These are phyloP conservation scores for Starmerella bombi DNA, from an alignment of 805 yeast species.

Conservation along the genomic window DNA sequence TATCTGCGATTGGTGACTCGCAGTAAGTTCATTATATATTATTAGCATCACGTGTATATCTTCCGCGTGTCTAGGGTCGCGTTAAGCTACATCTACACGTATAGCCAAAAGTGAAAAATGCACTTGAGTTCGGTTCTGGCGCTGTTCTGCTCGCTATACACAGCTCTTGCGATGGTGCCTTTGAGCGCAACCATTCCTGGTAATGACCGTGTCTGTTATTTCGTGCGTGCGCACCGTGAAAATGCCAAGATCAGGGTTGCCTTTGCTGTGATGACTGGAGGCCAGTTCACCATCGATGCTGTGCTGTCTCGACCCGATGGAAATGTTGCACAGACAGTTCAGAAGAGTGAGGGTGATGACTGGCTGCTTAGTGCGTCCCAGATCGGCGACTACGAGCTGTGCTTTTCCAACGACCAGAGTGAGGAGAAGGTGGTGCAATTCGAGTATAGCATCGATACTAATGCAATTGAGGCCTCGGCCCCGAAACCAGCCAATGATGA, in stretches of 20 bases:
- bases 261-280: conserved; percentile 74
- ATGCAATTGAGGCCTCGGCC: conserved; percentile 43
- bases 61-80: not conserved
- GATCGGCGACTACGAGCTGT: conserved; percentile 74
- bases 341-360: conserved; percentile 66
- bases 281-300: conserved; percentile 70
- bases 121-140: conserved; percentile 1
- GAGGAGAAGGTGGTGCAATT: conserved; percentile 77
- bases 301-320: conserved; percentile 42
- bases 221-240: conserved; percentile 49
- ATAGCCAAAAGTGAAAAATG: not conserved
- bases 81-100: not conserved
- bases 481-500: conserved; percentile 32
- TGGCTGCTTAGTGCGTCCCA: conserved; percentile 52
- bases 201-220: conserved; percentile 58
- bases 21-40: too few species aligned
- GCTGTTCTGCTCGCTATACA: conserved; percentile 8
- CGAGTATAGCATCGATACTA: conserved; percentile 41
- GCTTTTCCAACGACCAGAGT: conserved; percentile 71
- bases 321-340: conserved; percentile 39
- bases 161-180: conserved; percentile 33
- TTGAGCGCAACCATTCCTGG: conserved; percentile 66
- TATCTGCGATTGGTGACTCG: too few species aligned
- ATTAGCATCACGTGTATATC: too few species aligned
- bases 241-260: conserved; percentile 55